Percentiles rank a stretch among this genome's conserved stretches.
phyloP scores from a whole-genome alignment of 2,329 filamentous ascomycete species.

The Talaromyces funiculosus region DNA sequence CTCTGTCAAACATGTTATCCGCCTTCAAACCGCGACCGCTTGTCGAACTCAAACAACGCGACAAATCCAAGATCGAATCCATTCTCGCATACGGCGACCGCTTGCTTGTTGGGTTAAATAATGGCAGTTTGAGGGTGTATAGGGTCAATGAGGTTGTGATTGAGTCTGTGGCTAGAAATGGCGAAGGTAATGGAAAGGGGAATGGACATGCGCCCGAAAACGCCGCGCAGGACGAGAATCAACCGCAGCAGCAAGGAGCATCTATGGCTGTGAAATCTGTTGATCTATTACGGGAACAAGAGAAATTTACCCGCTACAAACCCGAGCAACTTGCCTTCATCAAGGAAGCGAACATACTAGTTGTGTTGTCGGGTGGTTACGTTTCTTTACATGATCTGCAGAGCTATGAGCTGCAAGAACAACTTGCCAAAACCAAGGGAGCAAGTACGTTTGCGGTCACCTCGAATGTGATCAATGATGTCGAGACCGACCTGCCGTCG shows the following conservation, averaged over 20 bases:
- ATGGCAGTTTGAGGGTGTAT: conserved; percentile 82
- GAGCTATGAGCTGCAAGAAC: conserved; percentile 75
- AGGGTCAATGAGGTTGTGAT: conserved; percentile 65
- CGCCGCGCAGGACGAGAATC: conserved; percentile 13
- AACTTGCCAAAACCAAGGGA: conserved; percentile 75
- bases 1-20: conserved; percentile 67
- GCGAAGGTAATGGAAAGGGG: conserved; percentile 17
- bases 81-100: conserved; percentile 90
- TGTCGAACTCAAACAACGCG: conserved; percentile 90
- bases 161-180: conserved; percentile 14
- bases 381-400: conserved; percentile 86
- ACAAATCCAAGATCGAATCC: conserved; percentile 96
- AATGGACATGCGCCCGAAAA: conserved; percentile 16
- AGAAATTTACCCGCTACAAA: conserved; percentile 84
- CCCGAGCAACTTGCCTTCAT: conserved; percentile 93
- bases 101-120: conserved; percentile 85
- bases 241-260: conserved; percentile 5
- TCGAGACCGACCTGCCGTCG: conserved; percentile 77
- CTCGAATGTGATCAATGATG: conserved; percentile 89
- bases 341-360: conserved; percentile 85
- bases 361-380: conserved; percentile 85
- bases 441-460: conserved; percentile 88
- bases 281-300: conserved; percentile 82
- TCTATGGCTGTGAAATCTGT: conserved; percentile 54
- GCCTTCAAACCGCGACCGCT: conserved; percentile 95